phyloP scores from a whole-genome alignment of 148 eudicot species.

The Linanthus parryae region DNA sequence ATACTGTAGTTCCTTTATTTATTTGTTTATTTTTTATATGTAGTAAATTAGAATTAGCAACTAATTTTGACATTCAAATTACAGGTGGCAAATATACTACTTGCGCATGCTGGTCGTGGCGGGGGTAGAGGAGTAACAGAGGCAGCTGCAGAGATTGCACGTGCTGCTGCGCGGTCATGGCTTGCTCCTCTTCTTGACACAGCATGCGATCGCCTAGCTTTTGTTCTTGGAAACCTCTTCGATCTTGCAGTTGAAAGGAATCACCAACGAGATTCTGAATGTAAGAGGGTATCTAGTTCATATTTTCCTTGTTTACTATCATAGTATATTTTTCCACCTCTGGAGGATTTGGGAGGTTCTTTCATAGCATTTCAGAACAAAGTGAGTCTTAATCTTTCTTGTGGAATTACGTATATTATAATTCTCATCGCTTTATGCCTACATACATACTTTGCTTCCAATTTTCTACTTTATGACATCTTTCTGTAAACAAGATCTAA shows the following conservation, averaged over 20 bases:
- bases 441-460: too few relatives aligned
- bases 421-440: too few relatives aligned
- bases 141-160: constrained; percentile 99
- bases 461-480: too few relatives aligned
- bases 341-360: too few relatives aligned
- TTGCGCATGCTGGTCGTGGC: constrained; percentile 93
- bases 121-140: constrained; percentile 83
- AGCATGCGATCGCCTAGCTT: constrained; percentile 93
- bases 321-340: not conserved
- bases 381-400: too few relatives aligned
- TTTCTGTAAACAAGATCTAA: too few relatives aligned
- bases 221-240: constrained; percentile 76
- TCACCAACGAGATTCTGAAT: constrained; percentile 39
- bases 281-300: constrained; percentile 35
- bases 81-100: constrained; percentile 96
- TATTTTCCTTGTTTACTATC: not conserved
- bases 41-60: constrained; percentile 8
- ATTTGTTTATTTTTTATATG: too few relatives aligned
- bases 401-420: too few relatives aligned
- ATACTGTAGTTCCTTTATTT: too few relatives aligned
- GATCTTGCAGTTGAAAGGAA: constrained; percentile 80
- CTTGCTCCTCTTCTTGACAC: constrained; percentile 90
- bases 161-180: constrained; percentile 93
- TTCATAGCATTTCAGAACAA: too few relatives aligned
- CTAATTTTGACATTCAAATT: too few relatives aligned